Base-by-base conservation (phyloP, 352 stramenopile genomes). In the Phytophthora aleatoria region DNA sequence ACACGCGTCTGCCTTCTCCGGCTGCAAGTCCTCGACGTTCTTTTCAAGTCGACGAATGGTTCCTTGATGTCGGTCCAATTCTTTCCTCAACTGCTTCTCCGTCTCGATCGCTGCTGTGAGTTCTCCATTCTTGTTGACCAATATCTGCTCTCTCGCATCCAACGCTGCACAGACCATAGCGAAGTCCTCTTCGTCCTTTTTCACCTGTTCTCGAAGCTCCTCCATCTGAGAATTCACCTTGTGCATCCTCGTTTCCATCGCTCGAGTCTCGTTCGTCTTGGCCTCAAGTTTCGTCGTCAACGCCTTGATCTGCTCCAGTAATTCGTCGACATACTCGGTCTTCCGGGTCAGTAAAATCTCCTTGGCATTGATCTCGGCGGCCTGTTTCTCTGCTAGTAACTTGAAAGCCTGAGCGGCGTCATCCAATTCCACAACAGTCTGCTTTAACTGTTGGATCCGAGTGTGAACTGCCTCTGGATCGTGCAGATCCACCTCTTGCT, bases 141-240 rank as follows among this genome's bases (percentile, higher is more conserved):
- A 38, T 20, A 70, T 73, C 10, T 79, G 61, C 50, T 91, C 80
- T 58, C 85, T 77, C 11, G 73, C 68, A 30, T 85, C 78, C 24
- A 88, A 56, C 12, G 75, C 75, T 3, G 85, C 69, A n/a, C 68
- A 73, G 13, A 91, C 55, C 77, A 89, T 83, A 3, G 69, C 56
- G 43, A 92, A 91, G 3, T 91, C 83, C 6, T 89, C 77, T 54
- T 94, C 85, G 16, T 88, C 71, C n/a, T 81, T 86, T 5, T 71
- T 57, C 44, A 89, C 55, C 51, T 91, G 81, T 10, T 81, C 61
- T 3, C 71, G 66, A 11, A 89, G 61, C 7, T 85, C 69, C 0
- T 74, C 49, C 4, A 83, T 47, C 16, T 84, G 65, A 9, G 35
- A 38, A 12, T 74, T 49, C 2, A 73, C 27, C 28, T 74, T 62